These are phyloP conservation scores for Zasmidium angulare DNA, from an alignment of 2,329 filamentous ascomycete species.

Conservation along the genomic window DNA sequence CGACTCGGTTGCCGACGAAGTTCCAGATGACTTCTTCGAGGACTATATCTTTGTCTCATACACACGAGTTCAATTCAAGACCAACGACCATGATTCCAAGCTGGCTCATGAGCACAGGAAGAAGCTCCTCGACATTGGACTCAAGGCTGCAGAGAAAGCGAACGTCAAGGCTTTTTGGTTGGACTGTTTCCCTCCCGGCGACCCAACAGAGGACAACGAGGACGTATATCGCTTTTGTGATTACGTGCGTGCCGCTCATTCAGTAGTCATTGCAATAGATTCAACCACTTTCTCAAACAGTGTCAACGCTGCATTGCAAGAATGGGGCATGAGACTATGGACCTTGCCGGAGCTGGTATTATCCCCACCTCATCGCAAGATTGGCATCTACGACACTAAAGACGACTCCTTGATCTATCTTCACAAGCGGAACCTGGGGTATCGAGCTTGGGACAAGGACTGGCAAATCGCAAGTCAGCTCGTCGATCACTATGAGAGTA, in stretches of 20 bases:
- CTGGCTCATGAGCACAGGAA: background rate
- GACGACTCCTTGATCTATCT: too few relatives aligned
- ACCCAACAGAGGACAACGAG: background rate
- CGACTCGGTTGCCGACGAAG: background rate
- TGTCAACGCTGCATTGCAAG: background rate
- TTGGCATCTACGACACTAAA: background rate
- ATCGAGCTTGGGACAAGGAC: background rate
- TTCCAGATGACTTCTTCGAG: background rate
- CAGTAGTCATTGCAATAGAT: background rate
- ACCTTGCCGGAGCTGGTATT: background rate
- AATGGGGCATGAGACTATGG: slow-evolving; percentile 2
- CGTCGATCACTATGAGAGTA: slow-evolving; percentile 1
- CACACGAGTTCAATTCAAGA: slow-evolving; percentile 1
- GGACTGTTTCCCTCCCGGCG: background rate
- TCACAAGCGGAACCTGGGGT: background rate
- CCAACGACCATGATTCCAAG: background rate
- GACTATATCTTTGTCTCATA: slow-evolving; percentile 1
- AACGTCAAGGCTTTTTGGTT: slow-evolving; percentile 1
- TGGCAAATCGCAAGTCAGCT: background rate
- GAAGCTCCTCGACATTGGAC: background rate
- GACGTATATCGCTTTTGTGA: slow-evolving; percentile 2
- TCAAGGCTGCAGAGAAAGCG: background rate
- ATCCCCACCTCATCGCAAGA: background rate
- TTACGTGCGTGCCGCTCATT: background rate
- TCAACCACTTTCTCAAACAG: background rate